Percentiles rank a stretch among this genome's conserved stretches.
Conservation (phyloP, 1,139 yeast genomes). For the Candida sp. region DNA sequence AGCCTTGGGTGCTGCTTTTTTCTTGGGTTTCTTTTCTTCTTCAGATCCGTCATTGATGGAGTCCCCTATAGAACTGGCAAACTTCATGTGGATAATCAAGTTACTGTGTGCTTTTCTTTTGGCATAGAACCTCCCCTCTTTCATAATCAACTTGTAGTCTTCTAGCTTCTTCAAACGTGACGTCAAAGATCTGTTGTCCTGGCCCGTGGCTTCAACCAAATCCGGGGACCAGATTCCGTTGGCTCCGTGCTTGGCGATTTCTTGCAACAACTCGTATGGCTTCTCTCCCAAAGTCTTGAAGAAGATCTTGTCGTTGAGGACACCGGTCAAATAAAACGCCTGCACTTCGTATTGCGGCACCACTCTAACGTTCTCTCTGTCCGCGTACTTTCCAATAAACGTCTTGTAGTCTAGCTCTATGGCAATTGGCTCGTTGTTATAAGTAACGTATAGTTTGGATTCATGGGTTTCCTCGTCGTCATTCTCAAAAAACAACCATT, state of each 20-base stretch:
- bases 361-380: slow-evolving; percentile 20
- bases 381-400: slow-evolving; percentile 21
- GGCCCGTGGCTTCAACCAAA: slow-evolving; percentile 58
- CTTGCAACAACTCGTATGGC: slow-evolving; percentile 46
- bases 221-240: slow-evolving; percentile 64
- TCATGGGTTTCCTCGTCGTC: slow-evolving; percentile 17
- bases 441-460: slow-evolving; percentile 22
- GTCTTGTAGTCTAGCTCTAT: slow-evolving; percentile 24
- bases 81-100: slow-evolving; percentile 49
- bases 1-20: slow-evolving; percentile 29
- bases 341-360: slow-evolving; percentile 44
- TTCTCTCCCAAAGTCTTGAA: slow-evolving; percentile 41
- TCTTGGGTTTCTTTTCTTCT: slow-evolving; percentile 34
- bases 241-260: slow-evolving; percentile 57
- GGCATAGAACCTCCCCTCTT: slow-evolving; percentile 41
- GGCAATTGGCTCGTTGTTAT: slow-evolving; percentile 17
- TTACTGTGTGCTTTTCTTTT: slow-evolving; percentile 54
- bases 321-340: slow-evolving; percentile 45
- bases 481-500: slow-evolving; percentile 37
- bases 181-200: slow-evolving; percentile 75
- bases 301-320: slow-evolving; percentile 34
- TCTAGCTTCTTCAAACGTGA: slow-evolving; percentile 60
- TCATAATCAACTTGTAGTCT: slow-evolving; percentile 50
- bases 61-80: slow-evolving; percentile 21
- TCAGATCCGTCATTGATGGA: background rate